Evolutionary conservation across 1,139 yeast species (phyloP), one percentile per base, ranked within the genome.

Genomic region (Candida glucosophila): DNA sequence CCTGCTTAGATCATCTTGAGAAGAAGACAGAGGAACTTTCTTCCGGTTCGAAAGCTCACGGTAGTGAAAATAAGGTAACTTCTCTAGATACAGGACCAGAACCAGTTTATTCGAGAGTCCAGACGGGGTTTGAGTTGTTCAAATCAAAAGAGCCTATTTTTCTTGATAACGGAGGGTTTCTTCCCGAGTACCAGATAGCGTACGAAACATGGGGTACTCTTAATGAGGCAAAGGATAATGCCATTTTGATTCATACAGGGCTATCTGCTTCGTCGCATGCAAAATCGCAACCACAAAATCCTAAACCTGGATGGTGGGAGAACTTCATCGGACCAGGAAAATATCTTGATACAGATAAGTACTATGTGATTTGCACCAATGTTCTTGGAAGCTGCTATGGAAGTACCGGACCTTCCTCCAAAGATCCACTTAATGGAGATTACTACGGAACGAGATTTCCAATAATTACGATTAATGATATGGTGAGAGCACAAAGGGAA

Each of bases 321-420:
- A 67, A 75, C 29, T 86, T 86, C 48, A 85, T 86, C 31, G 97
- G 97, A 0, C 80, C 94, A 0, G 90, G 78, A 4, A 65, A 69
- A 31, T 74, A 79, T 35, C 55, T 86, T 29, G 96, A 86, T 45
- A 86, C 96, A 2, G 58, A 80, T 41, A 78, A 77, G 49, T 83
- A 66, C 52, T 83, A 82, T 47, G 72, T 86, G 5, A 72, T 86
- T 3, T 86, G 97, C 54, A 83, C 95, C 2, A 86, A 86, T 47
- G 94, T 83, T 3, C 61, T 86, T 25, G 96, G 96, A 7, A 95
- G 96, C 1, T 86, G 97, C 50, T 86, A 79, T 50, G 97, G 97
- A 3, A 79, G 93, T 3, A 86, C 96, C 0, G 97, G 97, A 0
- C 97, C 97, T 1, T 75, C 90, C 1, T 77, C 92, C 0, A 51